Conservation (phyloP, 2,329 filamentous ascomycete genomes). For the Cercospora zeae-maydis region DNA sequence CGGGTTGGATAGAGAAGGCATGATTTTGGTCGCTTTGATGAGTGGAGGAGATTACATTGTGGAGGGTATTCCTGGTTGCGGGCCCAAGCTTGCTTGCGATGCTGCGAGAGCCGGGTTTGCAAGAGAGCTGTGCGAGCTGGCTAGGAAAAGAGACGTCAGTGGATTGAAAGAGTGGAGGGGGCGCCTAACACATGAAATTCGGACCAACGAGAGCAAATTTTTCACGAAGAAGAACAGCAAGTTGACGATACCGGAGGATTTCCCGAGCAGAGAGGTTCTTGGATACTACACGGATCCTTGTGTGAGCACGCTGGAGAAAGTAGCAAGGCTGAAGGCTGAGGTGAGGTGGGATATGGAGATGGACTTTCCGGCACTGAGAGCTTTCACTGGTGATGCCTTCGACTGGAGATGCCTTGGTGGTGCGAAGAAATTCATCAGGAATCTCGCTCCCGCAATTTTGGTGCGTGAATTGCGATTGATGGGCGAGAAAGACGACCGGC, state of each 20-base stretch:
- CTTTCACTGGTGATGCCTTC: slow-evolving; percentile 74
- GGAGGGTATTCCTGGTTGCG: slow-evolving; percentile 81
- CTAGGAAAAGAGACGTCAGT: slow-evolving; percentile 52
- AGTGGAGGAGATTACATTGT: slow-evolving; percentile 93
- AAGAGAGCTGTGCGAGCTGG: slow-evolving; percentile 64
- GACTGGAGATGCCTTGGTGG: slow-evolving; percentile 78
- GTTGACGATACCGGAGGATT: slow-evolving; percentile 71
- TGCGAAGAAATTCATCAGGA: slow-evolving; percentile 78
- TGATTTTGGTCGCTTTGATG: slow-evolving; percentile 91
- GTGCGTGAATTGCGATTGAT: slow-evolving; percentile 53
- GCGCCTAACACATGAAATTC: slow-evolving; percentile 68
- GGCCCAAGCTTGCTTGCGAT: slow-evolving; percentile 82
- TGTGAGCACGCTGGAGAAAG: slow-evolving; percentile 61
- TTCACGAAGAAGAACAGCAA: slow-evolving; percentile 74
- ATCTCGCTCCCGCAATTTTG: slow-evolving; percentile 73
- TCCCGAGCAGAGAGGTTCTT: slow-evolving; percentile 75
- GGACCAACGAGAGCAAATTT: slow-evolving; percentile 75
- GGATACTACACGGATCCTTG: slow-evolving; percentile 85
- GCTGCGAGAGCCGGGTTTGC: slow-evolving; percentile 88
- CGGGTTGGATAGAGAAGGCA: slow-evolving; percentile 76
- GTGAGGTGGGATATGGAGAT: slow-evolving; percentile 62
- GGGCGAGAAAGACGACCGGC: slow-evolving; percentile 21
- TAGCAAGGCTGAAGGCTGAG: slow-evolving; percentile 53
- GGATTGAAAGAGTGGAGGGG: slow-evolving; percentile 69
- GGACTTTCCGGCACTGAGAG: slow-evolving; percentile 64